A percentile compares a stretch with the other conserved stretches of the same genome.
Conservation (phyloP, 2,329 filamentous ascomycete genomes). For the Venturiaceae sp. region DNA sequence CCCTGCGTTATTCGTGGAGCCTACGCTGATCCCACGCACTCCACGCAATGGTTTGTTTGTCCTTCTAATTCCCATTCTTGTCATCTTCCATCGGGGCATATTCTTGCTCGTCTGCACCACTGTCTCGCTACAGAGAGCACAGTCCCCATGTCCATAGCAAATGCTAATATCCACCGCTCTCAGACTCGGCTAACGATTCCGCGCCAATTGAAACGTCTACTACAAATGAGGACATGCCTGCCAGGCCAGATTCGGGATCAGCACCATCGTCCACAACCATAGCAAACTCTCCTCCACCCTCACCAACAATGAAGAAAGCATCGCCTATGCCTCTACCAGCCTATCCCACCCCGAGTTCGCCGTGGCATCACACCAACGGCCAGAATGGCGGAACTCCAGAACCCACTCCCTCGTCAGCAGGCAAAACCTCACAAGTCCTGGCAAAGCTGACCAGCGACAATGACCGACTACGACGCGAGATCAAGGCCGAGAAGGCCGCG, state of each 20-base stretch:
- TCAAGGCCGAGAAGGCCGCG: slow-evolving; percentile 22
- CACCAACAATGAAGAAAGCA: slow-evolving; percentile 7
- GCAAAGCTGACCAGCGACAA: slow-evolving; percentile 69
- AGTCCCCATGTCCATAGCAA: neutral
- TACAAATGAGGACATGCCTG: slow-evolving; percentile 1
- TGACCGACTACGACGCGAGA: slow-evolving; percentile 60
- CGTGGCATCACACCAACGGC: slow-evolving; percentile 2
- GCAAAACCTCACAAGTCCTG: slow-evolving; percentile 32
- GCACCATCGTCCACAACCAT: neutral
- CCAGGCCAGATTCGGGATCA: neutral
- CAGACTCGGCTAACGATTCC: neutral
- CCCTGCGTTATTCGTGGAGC: neutral
- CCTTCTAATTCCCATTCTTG: neutral
- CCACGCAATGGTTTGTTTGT: neutral
- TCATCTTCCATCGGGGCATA: neutral
- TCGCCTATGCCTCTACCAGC: slow-evolving; percentile 7
- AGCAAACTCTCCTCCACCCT: neutral
- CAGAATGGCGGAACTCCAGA: neutral
- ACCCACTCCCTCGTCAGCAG: slow-evolving; percentile 1
- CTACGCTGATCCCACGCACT: neutral
- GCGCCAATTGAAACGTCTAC: slow-evolving; percentile 3
- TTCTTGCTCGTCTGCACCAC: neutral
- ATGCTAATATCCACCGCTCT: neutral
- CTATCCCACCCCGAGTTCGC: slow-evolving; percentile 2
- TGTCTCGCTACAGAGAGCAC: neutral